These are phyloP conservation scores for Phytophthora pseudosyringae DNA, from an alignment of 352 stramenopile species.

Conservation along the genomic window DNA sequence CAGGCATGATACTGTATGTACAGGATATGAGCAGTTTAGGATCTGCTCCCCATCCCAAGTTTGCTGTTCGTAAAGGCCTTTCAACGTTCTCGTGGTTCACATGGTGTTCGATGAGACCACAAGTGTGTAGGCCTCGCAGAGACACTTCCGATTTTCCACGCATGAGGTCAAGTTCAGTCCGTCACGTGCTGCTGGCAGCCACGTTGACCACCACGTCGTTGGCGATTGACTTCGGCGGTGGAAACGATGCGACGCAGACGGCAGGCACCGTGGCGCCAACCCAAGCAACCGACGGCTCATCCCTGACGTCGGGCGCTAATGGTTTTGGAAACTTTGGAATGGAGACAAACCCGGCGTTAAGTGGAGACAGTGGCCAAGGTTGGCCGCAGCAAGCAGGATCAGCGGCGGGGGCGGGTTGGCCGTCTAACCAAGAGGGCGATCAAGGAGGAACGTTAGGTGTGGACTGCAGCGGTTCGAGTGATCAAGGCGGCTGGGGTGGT, in stretches of 20 bases:
- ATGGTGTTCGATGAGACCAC: neutral
- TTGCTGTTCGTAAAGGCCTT: constrained; percentile 19
- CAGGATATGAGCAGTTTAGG: too few species aligned
- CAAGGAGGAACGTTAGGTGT: neutral
- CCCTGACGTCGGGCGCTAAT: neutral
- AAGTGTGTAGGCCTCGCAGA: neutral
- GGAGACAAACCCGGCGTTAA: neutral
- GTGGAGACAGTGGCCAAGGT: neutral
- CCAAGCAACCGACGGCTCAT: constrained; percentile 4
- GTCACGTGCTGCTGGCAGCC: neutral
- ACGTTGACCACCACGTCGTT: neutral
- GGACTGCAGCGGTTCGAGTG: neutral
- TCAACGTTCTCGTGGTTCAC: too few species aligned
- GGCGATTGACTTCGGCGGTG: neutral
- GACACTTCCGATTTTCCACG: constrained; percentile 1
- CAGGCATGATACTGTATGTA: too few species aligned
- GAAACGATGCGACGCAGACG: neutral
- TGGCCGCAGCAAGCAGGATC: constrained; percentile 2
- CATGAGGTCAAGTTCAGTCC: neutral
- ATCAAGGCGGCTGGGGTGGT: neutral
- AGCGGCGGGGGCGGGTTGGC: neutral
- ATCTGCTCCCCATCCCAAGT: neutral
- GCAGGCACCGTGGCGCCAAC: neutral
- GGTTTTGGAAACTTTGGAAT: neutral
- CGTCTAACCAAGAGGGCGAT: neutral